Evolutionary conservation across 2,329 filamentous ascomycete genomes (phyloP), one percentile per base, ranked within the genome.

Genomic region (Penicillium concentricum): DNA sequence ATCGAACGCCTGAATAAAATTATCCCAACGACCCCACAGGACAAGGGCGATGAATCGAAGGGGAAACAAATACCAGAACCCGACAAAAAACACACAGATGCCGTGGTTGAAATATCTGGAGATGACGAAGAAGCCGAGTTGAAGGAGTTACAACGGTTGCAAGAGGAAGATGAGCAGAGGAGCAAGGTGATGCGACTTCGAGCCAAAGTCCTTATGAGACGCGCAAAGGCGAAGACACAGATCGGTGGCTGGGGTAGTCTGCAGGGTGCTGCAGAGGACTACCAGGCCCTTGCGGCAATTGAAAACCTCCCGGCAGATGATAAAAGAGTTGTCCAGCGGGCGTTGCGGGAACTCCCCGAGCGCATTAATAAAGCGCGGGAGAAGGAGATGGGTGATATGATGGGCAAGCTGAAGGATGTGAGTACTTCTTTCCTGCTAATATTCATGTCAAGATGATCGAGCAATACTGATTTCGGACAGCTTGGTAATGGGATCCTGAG

Each of bases 351-450:
- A 22, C 75, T 97, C 38, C 90, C 91, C 2, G 78, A 82, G 1
- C 81, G 82, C 60, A 83, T 91, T 48, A 90, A 93, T 62, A 84
- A 83, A 18, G 92, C 92, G 1, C 91, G 92, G 76, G 88, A 96
- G 69, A 84, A 83, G 65, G 94, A 99, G 76, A 91, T 94, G 84
- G 87, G 84, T 3, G 93, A 99, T 77, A 97, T 97, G 92, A 96
- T 96, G 92, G 90, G 89, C 18, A 97, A 97, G 78, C 76, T 99
- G 67, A 97, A 96, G 72, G 87, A 88, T 65, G 84, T 86, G 63
- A 77, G 83, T 80, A 49, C 52, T 45, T 10, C 10, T 51, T 22
- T 16, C 5, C 13, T 13, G 3, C 18, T 18, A 5, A 28, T 48
- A 28, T 1, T 15, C 18, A 2, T 7, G 39, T 28, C 64, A 56